Evolutionary conservation across 192 early-diverging fungal species (phyloP).

Genomic region (Backusella morwellensis): DNA sequence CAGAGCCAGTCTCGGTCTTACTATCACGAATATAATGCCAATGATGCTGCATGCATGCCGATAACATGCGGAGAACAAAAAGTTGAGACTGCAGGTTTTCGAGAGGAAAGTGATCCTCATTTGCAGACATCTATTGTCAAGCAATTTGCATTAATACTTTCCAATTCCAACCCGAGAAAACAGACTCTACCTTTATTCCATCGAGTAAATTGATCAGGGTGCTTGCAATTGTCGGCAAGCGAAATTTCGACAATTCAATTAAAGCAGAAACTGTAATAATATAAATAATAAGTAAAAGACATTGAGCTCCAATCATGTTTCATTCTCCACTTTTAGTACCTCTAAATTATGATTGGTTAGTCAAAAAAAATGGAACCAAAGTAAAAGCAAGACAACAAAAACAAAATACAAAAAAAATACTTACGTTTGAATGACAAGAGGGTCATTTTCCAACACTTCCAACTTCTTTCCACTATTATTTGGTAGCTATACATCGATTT

Average conservation of each 20-base stretch:
- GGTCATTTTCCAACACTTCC: conserved; percentile 68
- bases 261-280: conserved; percentile 57
- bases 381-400: background rate
- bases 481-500: conserved; percentile 55
- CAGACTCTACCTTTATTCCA: conserved; percentile 56
- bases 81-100: conserved; percentile 85
- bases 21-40: conserved; percentile 74
- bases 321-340: background rate
- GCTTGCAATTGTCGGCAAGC: conserved; percentile 65
- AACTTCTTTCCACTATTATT: conserved; percentile 66
- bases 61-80: conserved; percentile 78
- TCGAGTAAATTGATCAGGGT: conserved; percentile 73
- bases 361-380: background rate
- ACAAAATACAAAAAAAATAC: background rate
- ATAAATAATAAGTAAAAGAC: background rate
- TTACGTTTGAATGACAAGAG: conserved; percentile 72
- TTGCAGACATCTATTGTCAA: conserved; percentile 31
- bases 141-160: no score
- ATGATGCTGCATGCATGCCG: conserved; percentile 82
- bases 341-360: conserved; percentile 6
- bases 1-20: conserved; percentile 28
- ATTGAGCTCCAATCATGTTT: background rate
- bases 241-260: conserved; percentile 75
- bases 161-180: background rate
- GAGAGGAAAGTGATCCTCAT: conserved; percentile 56